phyloP scores from a whole-genome alignment of 371 early-diverging fungal species.

The Rhizopus stolonifer region DNA sequence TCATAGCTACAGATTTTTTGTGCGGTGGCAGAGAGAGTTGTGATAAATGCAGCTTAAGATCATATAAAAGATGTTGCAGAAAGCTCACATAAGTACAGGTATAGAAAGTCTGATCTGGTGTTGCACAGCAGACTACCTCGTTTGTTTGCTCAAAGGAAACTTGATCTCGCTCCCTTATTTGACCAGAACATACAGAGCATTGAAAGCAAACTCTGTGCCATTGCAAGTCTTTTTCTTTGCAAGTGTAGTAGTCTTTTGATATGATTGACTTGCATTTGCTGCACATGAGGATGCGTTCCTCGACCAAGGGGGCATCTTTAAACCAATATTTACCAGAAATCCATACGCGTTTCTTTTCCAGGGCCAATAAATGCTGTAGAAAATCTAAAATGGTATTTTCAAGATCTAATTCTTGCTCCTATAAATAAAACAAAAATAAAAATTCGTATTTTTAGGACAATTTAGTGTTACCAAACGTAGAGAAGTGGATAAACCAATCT shows the following conservation, averaged over 20 bases:
- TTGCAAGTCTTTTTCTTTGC: neutral
- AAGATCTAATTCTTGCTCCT: slow-evolving; percentile 34
- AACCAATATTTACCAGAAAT: slow-evolving; percentile 44
- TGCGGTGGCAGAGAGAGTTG: neutral
- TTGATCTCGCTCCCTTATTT: neutral
- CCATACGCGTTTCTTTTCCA: slow-evolving; percentile 57
- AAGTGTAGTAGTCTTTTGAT: neutral
- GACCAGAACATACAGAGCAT: slow-evolving; percentile 59
- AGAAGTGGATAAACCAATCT: slow-evolving; percentile 83
- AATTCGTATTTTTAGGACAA: neutral
- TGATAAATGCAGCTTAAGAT: neutral
- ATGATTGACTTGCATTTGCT: slow-evolving; percentile 7
- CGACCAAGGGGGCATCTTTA: slow-evolving; percentile 24
- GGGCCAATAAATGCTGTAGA: slow-evolving; percentile 53
- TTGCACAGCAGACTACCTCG: neutral
- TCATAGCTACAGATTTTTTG: neutral
- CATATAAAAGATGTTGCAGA: neutral
- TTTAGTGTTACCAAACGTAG: slow-evolving; percentile 71
- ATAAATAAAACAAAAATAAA: slow-evolving; percentile 1
- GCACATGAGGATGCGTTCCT: neutral
- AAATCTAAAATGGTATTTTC: slow-evolving; percentile 52
- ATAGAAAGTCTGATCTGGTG: neutral
- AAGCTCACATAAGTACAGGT: neutral
- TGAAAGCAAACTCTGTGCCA: slow-evolving; percentile 82
- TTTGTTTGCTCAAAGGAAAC: neutral